phyloP scores from a whole-genome alignment of 345 rosid species.

The Eucalyptus curtisii region DNA sequence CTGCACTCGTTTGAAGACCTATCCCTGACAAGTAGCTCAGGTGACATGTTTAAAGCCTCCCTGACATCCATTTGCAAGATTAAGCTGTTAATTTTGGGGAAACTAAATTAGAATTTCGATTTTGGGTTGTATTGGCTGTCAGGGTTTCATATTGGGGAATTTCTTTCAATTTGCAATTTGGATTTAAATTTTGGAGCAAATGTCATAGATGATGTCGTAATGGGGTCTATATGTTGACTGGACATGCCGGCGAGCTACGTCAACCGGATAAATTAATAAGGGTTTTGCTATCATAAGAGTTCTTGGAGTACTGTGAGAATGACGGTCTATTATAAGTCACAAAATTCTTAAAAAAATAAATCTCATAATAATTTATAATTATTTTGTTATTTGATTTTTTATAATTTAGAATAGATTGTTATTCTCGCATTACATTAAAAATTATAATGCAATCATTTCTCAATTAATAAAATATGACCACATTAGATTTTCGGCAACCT shows the following conservation, averaged over 20 bases:
- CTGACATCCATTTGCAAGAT: background rate
- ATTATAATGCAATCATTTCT: accelerated
- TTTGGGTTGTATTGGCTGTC: background rate
- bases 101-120: background rate
- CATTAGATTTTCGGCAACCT: too few species aligned
- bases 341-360: accelerated
- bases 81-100: background rate
- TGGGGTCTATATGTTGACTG: background rate
- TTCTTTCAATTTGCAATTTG: too few species aligned
- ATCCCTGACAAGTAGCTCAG: background rate
- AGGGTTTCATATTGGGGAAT: background rate
- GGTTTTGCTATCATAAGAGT: too few species aligned
- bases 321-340: accelerated
- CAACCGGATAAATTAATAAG: too few species aligned
- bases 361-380: accelerated
- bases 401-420: accelerated
- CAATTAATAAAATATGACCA: too few species aligned
- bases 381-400: too few species aligned
- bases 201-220: accelerated
- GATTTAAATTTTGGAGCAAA: background rate
- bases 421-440: accelerated
- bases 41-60: background rate
- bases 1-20: background rate
- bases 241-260: accelerated
- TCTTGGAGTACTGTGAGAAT: accelerated